These are phyloP conservation scores for Venturiaceae sp. DNA, from an alignment of 2,329 filamentous ascomycete genomes.

Conservation along the genomic window DNA sequence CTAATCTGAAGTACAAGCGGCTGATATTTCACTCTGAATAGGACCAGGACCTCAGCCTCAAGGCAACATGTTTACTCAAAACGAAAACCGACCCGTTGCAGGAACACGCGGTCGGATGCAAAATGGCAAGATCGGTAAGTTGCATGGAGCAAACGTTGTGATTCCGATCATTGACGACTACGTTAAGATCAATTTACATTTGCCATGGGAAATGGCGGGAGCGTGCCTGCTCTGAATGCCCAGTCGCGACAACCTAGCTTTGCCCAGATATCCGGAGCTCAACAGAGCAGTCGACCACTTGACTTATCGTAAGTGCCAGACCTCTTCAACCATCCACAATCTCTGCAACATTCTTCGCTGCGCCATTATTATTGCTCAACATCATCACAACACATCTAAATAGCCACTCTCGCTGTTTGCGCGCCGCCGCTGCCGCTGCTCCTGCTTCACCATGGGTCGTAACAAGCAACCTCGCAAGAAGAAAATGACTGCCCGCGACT, in stretches of 20 bases:
- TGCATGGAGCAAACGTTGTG: neutral
- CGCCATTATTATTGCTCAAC: neutral
- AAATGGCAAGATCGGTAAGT: constrained; percentile 45
- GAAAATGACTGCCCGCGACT: neutral
- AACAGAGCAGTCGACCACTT: constrained; percentile 40
- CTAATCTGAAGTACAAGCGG: neutral
- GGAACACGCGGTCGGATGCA: constrained; percentile 39
- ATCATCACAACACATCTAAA: constrained; percentile 6
- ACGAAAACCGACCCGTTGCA: constrained; percentile 37
- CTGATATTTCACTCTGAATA: neutral
- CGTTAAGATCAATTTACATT: neutral
- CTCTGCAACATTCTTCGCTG: neutral
- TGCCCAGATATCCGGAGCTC: constrained; percentile 45
- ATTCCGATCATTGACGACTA: neutral
- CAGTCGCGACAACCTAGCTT: constrained; percentile 32
- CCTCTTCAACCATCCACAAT: neutral
- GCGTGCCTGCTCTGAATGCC: neutral
- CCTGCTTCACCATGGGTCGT: neutral
- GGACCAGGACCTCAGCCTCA: neutral
- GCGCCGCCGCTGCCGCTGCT: too few species aligned
- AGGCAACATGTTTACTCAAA: constrained; percentile 33
- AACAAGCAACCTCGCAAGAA: neutral
- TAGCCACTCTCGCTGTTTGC: too few species aligned
- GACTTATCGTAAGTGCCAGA: constrained; percentile 44
- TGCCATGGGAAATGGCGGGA: constrained; percentile 7